phyloP scores from a whole-genome alignment of 306 rosid species.

The Cucumis hystrix region DNA sequence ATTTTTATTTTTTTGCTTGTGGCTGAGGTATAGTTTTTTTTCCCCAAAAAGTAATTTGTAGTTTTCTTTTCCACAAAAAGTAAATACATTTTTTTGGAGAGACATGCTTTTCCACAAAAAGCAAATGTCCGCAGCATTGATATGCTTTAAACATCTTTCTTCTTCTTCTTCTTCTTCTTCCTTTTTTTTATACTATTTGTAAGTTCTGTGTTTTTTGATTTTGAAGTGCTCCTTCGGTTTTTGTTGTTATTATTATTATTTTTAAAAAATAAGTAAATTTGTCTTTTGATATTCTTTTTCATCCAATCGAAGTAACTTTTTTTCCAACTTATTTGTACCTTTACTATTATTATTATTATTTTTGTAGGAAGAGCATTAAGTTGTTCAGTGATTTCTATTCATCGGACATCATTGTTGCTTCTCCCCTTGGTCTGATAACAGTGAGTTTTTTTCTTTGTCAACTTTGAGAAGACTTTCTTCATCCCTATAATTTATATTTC shows the following conservation, averaged over 20 bases:
- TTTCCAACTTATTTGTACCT: neutral
- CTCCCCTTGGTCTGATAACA: constrained; percentile 60
- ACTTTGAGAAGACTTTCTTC: neutral
- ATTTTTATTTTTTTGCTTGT: neutral
- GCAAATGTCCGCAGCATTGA: neutral
- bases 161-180: too few species aligned
- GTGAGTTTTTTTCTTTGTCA: constrained; percentile 22
- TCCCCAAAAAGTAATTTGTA: neutral
- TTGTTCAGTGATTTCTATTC: constrained; percentile 83
- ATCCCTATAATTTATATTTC: neutral
- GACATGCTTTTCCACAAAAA: neutral
- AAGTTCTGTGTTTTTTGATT: neutral
- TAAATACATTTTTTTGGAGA: neutral
- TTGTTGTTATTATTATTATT: too few species aligned
- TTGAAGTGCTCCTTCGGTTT: too few species aligned
- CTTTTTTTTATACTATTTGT: neutral
- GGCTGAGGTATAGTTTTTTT: neutral
- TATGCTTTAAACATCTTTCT: neutral
- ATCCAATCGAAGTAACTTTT: neutral
- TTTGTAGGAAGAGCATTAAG: constrained; percentile 61
- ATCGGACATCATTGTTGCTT: constrained; percentile 79
- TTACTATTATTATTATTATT: neutral
- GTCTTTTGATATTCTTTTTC: neutral
- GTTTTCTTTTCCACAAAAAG: neutral
- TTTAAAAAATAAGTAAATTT: neutral